Base-by-base conservation (phyloP, 495 filamentous ascomycete genomes). In the Daldinia bambusicola region DNA sequence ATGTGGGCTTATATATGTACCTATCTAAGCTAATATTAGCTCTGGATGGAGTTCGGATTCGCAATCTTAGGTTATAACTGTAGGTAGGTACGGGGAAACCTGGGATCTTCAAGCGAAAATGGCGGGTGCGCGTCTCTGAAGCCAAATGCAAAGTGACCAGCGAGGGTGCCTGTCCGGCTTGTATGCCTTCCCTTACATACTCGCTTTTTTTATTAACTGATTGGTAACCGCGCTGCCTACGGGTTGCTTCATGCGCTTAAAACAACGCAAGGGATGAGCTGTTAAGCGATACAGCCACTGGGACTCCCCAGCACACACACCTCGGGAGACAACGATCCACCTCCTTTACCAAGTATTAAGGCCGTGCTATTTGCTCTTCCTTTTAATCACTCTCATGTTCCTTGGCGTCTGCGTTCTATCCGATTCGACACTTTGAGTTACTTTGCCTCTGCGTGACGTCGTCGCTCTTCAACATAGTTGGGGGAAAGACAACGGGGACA, bases 221-320 rank as follows among this genome's bases (percentile, higher is more conserved):
- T 61, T 66, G 53, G 64, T 12, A 51, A 20, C 34, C 34, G 34
- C 16, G 61, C 48, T 40, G 34, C 5, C 6, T 36, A 10, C 34
- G 34, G 31, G 37, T 52, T 55, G 20, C 31, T 48, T 36, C 18
- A 38, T 65, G 22, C 26, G 26, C 36, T 65, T 26, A 55, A 30
- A 63, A 53, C 50, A 18, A 72, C 61, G 70, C 43, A 72, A 72
- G 70, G 70, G 70, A 61, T 62, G 51, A 8, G 2, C 13, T 55
- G 34, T 69, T 62, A 20, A 31, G 55, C 56, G 22, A 31, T 62
- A 53, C 61, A 56, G 50, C 61, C 31, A 58, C 50, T 32, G 5
- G 22, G 52, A 10, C 45, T 64, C 55, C 48, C 50, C 14, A 70
- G 52, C 50, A 60, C 32, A 48, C 52, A 60, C 32, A 55, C 57